These are phyloP conservation scores for Lactarius tabidus DNA, from an alignment of 768 basidiomycete species.

Conservation along the genomic window DNA sequence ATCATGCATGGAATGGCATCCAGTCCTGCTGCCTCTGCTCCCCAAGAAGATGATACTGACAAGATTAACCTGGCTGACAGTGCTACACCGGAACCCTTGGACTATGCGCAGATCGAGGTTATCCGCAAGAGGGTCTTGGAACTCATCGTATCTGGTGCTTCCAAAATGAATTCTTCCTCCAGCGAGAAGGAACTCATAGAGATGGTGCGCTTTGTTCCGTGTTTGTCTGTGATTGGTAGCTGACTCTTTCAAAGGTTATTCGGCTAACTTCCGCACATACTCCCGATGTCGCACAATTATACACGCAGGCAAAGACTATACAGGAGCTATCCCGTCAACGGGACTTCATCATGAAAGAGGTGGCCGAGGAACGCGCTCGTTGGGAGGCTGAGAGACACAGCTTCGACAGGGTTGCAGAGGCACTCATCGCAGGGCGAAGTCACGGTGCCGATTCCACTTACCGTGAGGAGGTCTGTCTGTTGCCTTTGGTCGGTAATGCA, in stretches of 20 bases:
- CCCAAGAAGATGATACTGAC: conserved; percentile 27
- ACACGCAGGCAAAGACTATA: conserved; percentile 61
- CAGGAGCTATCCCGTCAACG: conserved; percentile 52
- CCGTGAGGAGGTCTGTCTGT: conserved; percentile 43
- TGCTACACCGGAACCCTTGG: conserved; percentile 38
- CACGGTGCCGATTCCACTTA: conserved; percentile 36
- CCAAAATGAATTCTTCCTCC: conserved; percentile 28
- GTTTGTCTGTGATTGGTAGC: conserved; percentile 9
- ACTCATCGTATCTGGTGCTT: conserved; percentile 36
- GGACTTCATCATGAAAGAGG: conserved; percentile 49
- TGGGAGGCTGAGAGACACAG: conserved; percentile 61
- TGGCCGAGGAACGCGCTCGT: conserved; percentile 53
- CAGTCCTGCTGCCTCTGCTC: conserved; percentile 38
- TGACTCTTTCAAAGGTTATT: conserved; percentile 38
- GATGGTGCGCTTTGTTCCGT: conserved; percentile 46
- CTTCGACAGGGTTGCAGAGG: conserved; percentile 67
- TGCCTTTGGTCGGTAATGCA: neutral
- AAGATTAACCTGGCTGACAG: conserved; percentile 26
- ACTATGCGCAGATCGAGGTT: conserved; percentile 43
- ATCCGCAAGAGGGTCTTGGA: conserved; percentile 48
- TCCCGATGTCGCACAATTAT: conserved; percentile 43
- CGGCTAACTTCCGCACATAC: conserved; percentile 41
- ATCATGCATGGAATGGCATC: conserved; percentile 53
- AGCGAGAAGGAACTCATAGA: conserved; percentile 50
- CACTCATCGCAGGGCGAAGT: conserved; percentile 49